phyloP scores from a whole-genome alignment of 192 early-diverging fungal genomes.

The Linnemannia exigua region DNA sequence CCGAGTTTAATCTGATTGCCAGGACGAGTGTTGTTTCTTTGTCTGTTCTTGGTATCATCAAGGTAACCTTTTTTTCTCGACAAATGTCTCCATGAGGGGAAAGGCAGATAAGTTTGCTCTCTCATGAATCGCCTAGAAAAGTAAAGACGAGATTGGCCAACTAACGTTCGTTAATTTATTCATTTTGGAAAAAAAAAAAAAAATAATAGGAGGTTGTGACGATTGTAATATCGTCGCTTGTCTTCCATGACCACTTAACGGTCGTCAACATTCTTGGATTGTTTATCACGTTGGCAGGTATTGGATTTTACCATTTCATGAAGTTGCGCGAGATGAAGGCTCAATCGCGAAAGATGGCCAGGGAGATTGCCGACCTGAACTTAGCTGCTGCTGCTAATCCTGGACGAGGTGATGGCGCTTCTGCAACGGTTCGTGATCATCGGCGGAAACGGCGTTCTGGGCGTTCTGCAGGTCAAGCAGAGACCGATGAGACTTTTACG shows the following conservation, averaged over 20 bases:
- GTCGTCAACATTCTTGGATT: conserved; percentile 82
- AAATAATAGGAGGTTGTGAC: conserved; percentile 86
- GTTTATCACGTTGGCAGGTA: conserved; percentile 85
- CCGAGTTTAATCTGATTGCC: conserved; percentile 91
- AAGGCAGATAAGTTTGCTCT: too few species aligned
- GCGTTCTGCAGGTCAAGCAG: not conserved
- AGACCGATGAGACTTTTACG: not conserved
- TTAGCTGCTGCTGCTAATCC: not conserved
- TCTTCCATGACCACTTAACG: conserved; percentile 89
- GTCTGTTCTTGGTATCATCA: conserved; percentile 89
- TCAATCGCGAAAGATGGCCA: conserved; percentile 12
- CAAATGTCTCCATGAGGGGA: not conserved
- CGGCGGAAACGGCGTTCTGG: conserved; percentile 5
- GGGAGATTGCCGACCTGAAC: conserved; percentile 33
- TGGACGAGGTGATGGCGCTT: not conserved
- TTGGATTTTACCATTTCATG: conserved; percentile 81
- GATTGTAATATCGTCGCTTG: conserved; percentile 75
- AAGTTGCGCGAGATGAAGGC: conserved; percentile 65
- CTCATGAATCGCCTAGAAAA: too few species aligned
- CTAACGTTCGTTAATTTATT: not conserved
- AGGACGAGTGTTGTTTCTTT: conserved; percentile 89
- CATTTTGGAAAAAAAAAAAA: not conserved
- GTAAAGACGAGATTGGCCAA: not conserved
- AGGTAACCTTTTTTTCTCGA: conserved; percentile 45
- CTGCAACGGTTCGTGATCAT: not conserved